phyloP scores from a whole-genome alignment of 1,284 basidiomycete genomes.

The Acaromyces ingoldii region DNA sequence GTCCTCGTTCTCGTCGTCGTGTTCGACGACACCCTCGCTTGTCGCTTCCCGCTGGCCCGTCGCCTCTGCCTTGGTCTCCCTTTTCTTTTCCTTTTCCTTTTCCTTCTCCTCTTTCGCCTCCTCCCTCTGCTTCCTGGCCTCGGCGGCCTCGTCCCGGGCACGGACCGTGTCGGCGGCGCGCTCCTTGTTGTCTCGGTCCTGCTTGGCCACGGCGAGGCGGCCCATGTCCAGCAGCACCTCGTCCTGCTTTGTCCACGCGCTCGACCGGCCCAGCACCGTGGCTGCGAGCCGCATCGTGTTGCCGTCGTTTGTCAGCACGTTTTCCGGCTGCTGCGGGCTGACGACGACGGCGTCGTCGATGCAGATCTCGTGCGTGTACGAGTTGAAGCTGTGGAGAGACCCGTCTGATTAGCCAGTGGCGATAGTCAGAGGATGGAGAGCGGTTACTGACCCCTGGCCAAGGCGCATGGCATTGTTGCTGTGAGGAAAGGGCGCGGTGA shows the following conservation, averaged over 20 bases:
- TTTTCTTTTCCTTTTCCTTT: neutral
- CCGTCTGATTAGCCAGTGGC: neutral
- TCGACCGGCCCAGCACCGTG: neutral
- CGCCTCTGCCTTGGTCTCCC: neutral
- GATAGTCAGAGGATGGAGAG: neutral
- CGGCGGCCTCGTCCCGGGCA: neutral
- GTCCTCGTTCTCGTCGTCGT: no score
- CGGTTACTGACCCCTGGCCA: constrained; percentile 2
- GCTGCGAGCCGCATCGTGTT: constrained; percentile 1
- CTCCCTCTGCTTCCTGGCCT: neutral
- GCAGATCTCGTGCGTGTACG: constrained; percentile 6
- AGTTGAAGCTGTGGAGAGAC: constrained; percentile 6
- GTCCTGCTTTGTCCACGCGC: constrained; percentile 6
- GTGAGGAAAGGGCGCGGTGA: neutral
- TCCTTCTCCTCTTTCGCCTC: no score
- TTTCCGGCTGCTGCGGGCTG: constrained; percentile 2
- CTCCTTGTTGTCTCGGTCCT: neutral
- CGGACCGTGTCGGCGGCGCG: no score
- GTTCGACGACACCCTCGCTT: no score
- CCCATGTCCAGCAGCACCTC: constrained; percentile 1
- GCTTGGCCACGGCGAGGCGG: neutral
- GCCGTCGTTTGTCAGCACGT: neutral
- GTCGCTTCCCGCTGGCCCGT: no score
- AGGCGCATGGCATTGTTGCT: constrained; percentile 9
- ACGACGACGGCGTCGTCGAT: constrained; percentile 5